Conservation (phyloP, 345 rosid species). For the Hirschfeldia incana region DNA sequence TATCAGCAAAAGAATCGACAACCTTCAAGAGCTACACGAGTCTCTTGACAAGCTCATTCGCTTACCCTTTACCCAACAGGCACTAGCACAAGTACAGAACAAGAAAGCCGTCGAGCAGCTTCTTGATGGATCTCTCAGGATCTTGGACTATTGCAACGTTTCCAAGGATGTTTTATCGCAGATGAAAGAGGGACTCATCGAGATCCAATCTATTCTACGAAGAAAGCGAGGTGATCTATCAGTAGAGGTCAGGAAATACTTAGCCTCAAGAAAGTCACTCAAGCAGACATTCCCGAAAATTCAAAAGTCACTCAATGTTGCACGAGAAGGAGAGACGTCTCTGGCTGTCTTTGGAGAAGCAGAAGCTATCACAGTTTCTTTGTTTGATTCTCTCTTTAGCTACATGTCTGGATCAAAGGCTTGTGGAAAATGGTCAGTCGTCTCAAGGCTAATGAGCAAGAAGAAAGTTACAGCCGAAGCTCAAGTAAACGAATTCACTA, state of each 20-base stretch:
- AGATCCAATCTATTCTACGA: constrained; percentile 27
- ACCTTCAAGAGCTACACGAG: constrained; percentile 34
- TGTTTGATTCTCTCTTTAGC: background rate
- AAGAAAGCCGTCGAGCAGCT: constrained; percentile 24
- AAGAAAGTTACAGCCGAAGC: background rate
- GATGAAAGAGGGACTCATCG: constrained; percentile 24
- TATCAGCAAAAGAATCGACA: background rate
- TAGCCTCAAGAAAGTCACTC: background rate
- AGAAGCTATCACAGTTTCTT: background rate
- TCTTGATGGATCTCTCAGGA: constrained; percentile 37
- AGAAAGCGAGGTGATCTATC: constrained; percentile 1
- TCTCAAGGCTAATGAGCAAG: background rate
- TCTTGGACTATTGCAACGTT: constrained; percentile 35
- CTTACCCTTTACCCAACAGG: constrained; percentile 23
- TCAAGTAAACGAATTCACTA: background rate
- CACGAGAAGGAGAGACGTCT: background rate
- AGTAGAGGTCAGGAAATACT: constrained; percentile 24
- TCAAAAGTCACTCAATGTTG: background rate
- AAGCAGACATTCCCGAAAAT: background rate
- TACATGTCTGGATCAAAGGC: background rate
- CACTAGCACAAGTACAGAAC: constrained; percentile 28
- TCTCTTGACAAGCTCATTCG: constrained; percentile 29
- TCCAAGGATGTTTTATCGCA: constrained; percentile 39
- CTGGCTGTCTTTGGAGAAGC: background rate
- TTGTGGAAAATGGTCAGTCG: background rate